Evolutionary conservation across 2,329 filamentous ascomycete genomes (phyloP).

Genomic region (Elsinoe necatrix): DNA sequence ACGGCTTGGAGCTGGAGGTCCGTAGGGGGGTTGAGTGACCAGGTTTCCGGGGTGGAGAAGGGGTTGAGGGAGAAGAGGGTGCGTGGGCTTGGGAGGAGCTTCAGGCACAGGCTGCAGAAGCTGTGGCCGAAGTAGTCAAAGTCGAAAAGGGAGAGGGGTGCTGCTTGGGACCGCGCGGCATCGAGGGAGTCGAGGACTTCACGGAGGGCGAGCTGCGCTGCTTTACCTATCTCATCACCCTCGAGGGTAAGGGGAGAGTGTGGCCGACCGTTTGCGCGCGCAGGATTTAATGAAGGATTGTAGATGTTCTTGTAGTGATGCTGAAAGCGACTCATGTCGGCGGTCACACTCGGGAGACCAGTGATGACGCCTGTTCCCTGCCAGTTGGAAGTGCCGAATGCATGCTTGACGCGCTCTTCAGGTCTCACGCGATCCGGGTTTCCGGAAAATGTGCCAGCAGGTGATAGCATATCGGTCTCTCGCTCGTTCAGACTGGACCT

Average conservation of each 20-base stretch:
- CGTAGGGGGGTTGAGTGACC: constrained; percentile 69
- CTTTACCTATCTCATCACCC: constrained; percentile 68
- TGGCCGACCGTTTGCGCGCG: neutral
- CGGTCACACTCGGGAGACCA: constrained; percentile 45
- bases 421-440: constrained; percentile 3
- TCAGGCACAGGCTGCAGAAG: constrained; percentile 76
- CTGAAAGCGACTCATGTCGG: constrained; percentile 12
- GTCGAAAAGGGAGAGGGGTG: constrained; percentile 48
- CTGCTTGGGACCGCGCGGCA: constrained; percentile 50
- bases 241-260: constrained; percentile 35
- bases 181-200: constrained; percentile 75
- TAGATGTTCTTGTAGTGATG: neutral
- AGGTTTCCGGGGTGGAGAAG: constrained; percentile 67
- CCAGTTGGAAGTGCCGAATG: constrained; percentile 45
- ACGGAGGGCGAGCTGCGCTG: constrained; percentile 73
- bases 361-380: constrained; percentile 71
- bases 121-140: constrained; percentile 80
- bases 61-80: constrained; percentile 76
- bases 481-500: constrained; percentile 1
- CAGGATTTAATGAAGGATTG: neutral
- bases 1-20: constrained; percentile 67
- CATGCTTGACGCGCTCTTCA: neutral
- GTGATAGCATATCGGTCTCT: constrained; percentile 5
- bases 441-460: neutral
- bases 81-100: constrained; percentile 69